Base-by-base conservation (phyloP, 495 filamentous ascomycete genomes). In the Aspergillus bertholletiae region DNA sequence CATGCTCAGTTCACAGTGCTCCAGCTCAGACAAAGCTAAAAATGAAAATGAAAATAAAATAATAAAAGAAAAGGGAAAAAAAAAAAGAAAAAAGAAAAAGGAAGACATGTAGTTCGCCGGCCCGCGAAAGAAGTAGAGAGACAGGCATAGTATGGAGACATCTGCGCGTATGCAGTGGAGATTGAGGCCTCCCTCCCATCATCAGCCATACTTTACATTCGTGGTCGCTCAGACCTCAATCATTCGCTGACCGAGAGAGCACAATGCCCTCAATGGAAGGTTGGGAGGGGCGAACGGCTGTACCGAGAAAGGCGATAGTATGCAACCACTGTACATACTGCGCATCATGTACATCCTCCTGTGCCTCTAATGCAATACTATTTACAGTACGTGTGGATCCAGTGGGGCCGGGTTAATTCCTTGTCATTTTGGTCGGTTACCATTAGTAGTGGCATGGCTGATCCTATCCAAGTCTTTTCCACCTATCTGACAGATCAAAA, bases 161-260 rank as follows among this genome's bases (percentile, higher is more conserved):
- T 22, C 54, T 40, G 48, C 49, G 54, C 49, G 40, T 39, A 54
- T 46, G 35, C 53, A 40, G 53, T 56, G 46, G 48, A 45, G 51
- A 28, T 52, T 22, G 11, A 30, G 51, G 22, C 45, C 49, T 49
- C 58, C 44, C 53, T 55, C 43, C 51, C 46, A 46, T 32, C 49
- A 56, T 51, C 51, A 64, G 52, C 61, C 60, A 60, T 49, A 49
- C 28, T 50, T 44, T 48, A 56, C 58, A 58, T 48, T 52, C 45
- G 56, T 37, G 34, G 17, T 37, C 34, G 34, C 34, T 44, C 56
- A 23, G 57, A 21, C 32, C 49, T 44, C 53, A 49, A 54, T 53
- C 52, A 55, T 56, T 53, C 47, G 54, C 53, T 13, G 47, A 46
- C 46, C 34, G 51, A 58, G 45, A 56, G 11, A 26, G 24, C 40